Evolutionary conservation across 352 stramenopile genomes (phyloP).

Genomic region (Blastocystis sp.): DNA sequence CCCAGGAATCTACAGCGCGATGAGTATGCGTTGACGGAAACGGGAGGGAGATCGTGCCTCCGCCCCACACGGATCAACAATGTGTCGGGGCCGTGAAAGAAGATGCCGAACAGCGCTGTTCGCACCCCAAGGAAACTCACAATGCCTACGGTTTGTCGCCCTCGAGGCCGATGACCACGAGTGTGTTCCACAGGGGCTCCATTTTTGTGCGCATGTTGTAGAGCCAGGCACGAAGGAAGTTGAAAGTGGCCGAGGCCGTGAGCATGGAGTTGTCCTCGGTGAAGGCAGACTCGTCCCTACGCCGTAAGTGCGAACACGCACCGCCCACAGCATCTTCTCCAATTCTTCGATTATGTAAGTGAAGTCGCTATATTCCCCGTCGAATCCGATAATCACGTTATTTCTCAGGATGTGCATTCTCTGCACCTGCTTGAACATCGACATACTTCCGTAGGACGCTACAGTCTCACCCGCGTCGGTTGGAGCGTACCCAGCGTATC

Average conservation of each 20-base stretch:
- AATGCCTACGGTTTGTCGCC: slow-evolving; percentile 54
- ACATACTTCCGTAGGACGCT: slow-evolving; percentile 69
- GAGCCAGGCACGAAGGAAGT: slow-evolving; percentile 55
- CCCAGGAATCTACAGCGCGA: slow-evolving; percentile 50
- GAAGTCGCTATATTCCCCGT: slow-evolving; percentile 68
- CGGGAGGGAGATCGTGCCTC: neutral
- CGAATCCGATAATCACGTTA: slow-evolving; percentile 61
- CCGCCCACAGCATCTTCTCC: slow-evolving; percentile 25
- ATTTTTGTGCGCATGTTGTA: slow-evolving; percentile 63
- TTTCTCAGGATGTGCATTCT: slow-evolving; percentile 67
- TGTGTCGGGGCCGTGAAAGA: neutral
- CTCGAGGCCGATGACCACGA: slow-evolving; percentile 57
- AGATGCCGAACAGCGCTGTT: neutral
- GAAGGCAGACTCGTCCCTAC: slow-evolving; percentile 39
- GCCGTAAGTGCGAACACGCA: neutral
- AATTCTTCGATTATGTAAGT: slow-evolving; percentile 65
- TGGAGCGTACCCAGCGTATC: slow-evolving; percentile 51
- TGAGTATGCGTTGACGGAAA: slow-evolving; percentile 67
- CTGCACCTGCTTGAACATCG: slow-evolving; percentile 67
- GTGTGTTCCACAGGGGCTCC: slow-evolving; percentile 56
- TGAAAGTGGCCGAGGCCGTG: slow-evolving; percentile 58
- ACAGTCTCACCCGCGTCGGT: neutral
- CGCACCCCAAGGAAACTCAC: neutral
- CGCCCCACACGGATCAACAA: slow-evolving; percentile 25
- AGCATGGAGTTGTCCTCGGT: slow-evolving; percentile 51